These are phyloP conservation scores for Tieghemostelium lacteum DNA, from an alignment of 78 protist genomes.

Conservation along the genomic window DNA sequence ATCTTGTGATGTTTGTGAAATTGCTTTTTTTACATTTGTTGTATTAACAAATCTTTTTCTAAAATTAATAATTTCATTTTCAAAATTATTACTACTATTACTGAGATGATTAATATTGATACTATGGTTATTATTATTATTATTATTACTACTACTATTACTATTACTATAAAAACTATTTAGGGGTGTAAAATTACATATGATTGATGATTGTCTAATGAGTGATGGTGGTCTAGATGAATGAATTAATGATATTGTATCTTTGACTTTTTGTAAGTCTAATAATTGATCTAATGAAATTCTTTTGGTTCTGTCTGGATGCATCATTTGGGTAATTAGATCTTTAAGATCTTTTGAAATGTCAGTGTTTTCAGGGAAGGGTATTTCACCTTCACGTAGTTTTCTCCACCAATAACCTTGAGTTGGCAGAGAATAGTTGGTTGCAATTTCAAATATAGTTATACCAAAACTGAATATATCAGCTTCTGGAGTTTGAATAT, in stretches of 20 bases:
- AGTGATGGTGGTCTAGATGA: neutral
- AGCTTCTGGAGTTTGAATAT: slow-evolving; percentile 24
- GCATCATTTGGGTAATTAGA: slow-evolving; percentile 47
- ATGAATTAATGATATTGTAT: neutral
- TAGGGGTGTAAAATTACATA: neutral
- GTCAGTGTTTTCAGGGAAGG: slow-evolving; percentile 16
- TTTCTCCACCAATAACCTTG: slow-evolving; percentile 65
- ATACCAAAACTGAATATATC: slow-evolving; percentile 77
- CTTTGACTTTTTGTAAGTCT: neutral
- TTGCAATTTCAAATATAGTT: slow-evolving; percentile 27
- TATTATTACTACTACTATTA: too few species aligned
- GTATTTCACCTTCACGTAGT: slow-evolving; percentile 41
- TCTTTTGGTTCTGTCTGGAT: slow-evolving; percentile 45
- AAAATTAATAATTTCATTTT: too few species aligned
- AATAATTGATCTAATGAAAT: neutral
- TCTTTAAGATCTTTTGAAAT: slow-evolving; percentile 17
- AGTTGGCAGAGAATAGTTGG: slow-evolving; percentile 35
- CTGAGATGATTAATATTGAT: too few species aligned
- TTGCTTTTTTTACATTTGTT: too few species aligned
- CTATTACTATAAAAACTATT: too few species aligned
- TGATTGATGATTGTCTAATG: neutral
- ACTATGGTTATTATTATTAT: too few species aligned
- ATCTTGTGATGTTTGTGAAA: too few species aligned
- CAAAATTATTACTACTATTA: too few species aligned
- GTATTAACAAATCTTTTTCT: too few species aligned